phyloP scores from a whole-genome alignment of 345 rosid genomes.

The Acer campestre region DNA sequence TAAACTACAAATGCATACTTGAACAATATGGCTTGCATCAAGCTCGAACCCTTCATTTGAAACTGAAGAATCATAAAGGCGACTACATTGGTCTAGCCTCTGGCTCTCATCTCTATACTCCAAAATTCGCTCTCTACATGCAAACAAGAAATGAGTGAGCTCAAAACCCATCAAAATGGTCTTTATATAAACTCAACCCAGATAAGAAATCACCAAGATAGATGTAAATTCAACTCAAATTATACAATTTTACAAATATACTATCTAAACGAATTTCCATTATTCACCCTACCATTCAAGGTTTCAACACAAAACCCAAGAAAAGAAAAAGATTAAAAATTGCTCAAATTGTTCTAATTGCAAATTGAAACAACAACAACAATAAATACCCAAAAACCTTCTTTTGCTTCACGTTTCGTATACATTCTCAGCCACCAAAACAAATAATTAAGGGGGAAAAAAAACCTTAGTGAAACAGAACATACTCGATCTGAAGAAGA shows the following conservation, averaged over 20 bases:
- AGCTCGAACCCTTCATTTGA: slow-evolving; percentile 85
- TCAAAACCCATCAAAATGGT: slow-evolving; percentile 15
- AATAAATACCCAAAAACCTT: not conserved
- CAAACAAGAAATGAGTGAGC: slow-evolving; percentile 17
- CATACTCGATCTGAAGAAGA: slow-evolving; percentile 86
- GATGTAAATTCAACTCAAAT: slow-evolving; percentile 13
- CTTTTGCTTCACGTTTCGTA: not conserved
- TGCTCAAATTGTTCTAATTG: not conserved
- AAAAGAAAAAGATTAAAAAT: not conserved
- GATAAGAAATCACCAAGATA: not conserved
- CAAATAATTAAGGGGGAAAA: not conserved
- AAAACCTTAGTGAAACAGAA: not conserved
- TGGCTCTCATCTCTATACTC: slow-evolving; percentile 90
- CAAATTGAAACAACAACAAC: not conserved
- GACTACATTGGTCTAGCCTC: slow-evolving; percentile 87
- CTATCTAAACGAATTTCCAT: not conserved
- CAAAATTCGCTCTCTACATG: slow-evolving; percentile 70
- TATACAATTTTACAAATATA: not conserved
- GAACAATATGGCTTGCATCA: slow-evolving; percentile 87
- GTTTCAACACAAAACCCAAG: not conserved
- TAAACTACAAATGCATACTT: slow-evolving; percentile 48
- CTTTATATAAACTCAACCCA: not conserved
- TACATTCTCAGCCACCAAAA: slow-evolving; percentile 3
- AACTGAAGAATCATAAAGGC: slow-evolving; percentile 93
- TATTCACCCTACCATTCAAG: not conserved